A percentile compares a stretch with the other conserved stretches of the same genome.
phyloP scores from a whole-genome alignment of 1,139 yeast species.

The Candida glucosophila region DNA sequence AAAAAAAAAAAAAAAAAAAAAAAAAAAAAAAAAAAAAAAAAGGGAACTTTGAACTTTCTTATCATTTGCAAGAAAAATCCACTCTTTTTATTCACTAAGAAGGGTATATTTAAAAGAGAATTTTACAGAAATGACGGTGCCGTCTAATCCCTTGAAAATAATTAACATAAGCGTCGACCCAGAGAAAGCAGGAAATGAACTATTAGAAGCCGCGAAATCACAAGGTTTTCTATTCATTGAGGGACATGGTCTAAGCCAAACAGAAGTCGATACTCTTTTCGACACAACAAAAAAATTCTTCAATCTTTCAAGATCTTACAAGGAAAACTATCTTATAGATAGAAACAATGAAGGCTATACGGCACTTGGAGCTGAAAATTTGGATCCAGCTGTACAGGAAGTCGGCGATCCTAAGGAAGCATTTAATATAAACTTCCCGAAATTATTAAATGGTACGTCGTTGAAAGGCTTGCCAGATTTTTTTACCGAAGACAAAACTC shows the following conservation, averaged over 20 bases:
- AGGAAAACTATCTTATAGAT: constrained; percentile 38
- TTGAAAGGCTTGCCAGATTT: constrained; percentile 32
- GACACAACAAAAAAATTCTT: constrained; percentile 49
- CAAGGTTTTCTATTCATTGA: constrained; percentile 70
- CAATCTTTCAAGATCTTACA: constrained; percentile 39
- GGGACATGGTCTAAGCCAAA: constrained; percentile 57
- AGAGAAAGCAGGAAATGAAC: constrained; percentile 35
- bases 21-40: too few species aligned
- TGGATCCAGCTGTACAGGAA: constrained; percentile 37
- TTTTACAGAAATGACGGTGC: too few species aligned
- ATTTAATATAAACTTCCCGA: constrained; percentile 34
- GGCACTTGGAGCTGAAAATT: constrained; percentile 49
- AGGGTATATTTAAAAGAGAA: too few species aligned
- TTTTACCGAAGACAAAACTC: constrained; percentile 23
- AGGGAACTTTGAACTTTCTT: too few species aligned
- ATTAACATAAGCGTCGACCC: constrained; percentile 48
- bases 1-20: too few species aligned
- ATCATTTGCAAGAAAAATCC: too few species aligned
- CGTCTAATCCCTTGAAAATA: constrained; percentile 39
- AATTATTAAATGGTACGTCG: constrained; percentile 30
- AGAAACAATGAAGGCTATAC: constrained; percentile 57
- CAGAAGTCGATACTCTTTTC: constrained; percentile 51
- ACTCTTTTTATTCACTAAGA: too few species aligned
- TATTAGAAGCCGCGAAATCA: constrained; percentile 55
- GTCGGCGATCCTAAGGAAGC: constrained; percentile 60